Percentiles rank a stretch among this genome's conserved stretches.
phyloP scores from a whole-genome alignment of 2,329 filamentous ascomycete species.

The Huntiella moniliformis region DNA sequence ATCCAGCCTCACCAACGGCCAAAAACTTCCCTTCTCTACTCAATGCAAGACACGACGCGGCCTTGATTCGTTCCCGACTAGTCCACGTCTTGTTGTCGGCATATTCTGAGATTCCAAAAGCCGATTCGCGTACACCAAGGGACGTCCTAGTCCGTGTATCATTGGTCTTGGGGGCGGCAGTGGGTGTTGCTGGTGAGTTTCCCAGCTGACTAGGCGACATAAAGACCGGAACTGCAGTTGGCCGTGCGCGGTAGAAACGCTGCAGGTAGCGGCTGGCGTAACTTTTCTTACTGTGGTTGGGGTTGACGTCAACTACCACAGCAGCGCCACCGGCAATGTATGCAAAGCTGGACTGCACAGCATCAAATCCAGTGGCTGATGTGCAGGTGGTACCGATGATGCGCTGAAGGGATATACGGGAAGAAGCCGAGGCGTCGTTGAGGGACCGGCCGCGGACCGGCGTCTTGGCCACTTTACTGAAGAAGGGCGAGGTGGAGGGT shows the following conservation, averaged over 20 bases:
- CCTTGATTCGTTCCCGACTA: constrained; percentile 81
- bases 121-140: constrained; percentile 28
- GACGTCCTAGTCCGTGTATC: constrained; percentile 42
- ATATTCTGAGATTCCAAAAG: constrained; percentile 29
- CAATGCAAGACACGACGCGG: constrained; percentile 75
- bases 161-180: constrained; percentile 40
- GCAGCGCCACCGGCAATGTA: constrained; percentile 86
- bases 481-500: constrained; percentile 57
- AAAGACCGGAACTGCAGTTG: constrained; percentile 51
- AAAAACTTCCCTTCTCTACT: constrained; percentile 75
- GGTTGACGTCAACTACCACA: constrained; percentile 68
- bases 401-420: constrained; percentile 53
- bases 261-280: constrained; percentile 35
- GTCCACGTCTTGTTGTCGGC: constrained; percentile 66
- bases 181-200: constrained; percentile 30
- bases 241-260: constrained; percentile 77
- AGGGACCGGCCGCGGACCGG: constrained; percentile 31
- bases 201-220: constrained; percentile 33
- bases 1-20: constrained; percentile 88
- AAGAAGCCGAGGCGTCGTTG: constrained; percentile 30
- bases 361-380: constrained; percentile 73
- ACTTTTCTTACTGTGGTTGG: constrained; percentile 24
- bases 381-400: constrained; percentile 83
- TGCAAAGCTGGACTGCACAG: constrained; percentile 59
- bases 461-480: constrained; percentile 39